Evolutionary conservation across 306 rosid species (phyloP).

Genomic region (Astragalus glycyphyllos): DNA sequence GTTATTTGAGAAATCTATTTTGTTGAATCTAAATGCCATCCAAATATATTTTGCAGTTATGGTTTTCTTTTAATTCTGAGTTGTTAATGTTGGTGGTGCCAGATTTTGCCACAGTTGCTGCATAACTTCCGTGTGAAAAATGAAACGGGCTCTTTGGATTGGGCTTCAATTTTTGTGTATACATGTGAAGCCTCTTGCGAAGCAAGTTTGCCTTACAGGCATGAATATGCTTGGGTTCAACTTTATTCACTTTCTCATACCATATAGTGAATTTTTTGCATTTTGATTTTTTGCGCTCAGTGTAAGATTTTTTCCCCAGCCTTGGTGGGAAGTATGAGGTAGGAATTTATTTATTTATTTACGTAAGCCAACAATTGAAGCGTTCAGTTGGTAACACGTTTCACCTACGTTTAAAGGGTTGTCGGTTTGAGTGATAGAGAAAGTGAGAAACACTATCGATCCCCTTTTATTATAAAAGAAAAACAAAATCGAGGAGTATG

Average conservation of each 20-base stretch:
- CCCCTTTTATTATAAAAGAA: too few relatives aligned
- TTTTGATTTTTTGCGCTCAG: not conserved
- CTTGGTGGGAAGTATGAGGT: not conserved
- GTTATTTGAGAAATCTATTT: not conserved
- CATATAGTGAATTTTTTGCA: too few relatives aligned
- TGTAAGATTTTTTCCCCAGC: conserved; percentile 8
- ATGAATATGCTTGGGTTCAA: conserved; percentile 79
- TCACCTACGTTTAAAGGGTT: too few relatives aligned
- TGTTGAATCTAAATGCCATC: not conserved
- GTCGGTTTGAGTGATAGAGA: too few relatives aligned
- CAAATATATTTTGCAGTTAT: not conserved
- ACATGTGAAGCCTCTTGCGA: conserved; percentile 77
- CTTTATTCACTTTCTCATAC: conserved; percentile 49
- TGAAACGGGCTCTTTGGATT: conserved; percentile 62
- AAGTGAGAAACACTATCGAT: too few relatives aligned
- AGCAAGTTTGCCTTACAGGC: conserved; percentile 53
- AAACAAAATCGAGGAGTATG: too few relatives aligned
- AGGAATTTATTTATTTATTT: not conserved
- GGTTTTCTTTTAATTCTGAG: not conserved
- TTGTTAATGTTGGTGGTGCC: conserved; percentile 41
- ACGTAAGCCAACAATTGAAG: conserved; percentile 14
- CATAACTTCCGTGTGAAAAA: conserved; percentile 59
- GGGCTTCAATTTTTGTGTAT: conserved; percentile 69
- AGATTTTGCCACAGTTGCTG: conserved; percentile 76
- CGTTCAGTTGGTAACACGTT: too few relatives aligned